These are phyloP conservation scores for Mycena metata DNA, from an alignment of 768 basidiomycete species.

Conservation along the genomic window DNA sequence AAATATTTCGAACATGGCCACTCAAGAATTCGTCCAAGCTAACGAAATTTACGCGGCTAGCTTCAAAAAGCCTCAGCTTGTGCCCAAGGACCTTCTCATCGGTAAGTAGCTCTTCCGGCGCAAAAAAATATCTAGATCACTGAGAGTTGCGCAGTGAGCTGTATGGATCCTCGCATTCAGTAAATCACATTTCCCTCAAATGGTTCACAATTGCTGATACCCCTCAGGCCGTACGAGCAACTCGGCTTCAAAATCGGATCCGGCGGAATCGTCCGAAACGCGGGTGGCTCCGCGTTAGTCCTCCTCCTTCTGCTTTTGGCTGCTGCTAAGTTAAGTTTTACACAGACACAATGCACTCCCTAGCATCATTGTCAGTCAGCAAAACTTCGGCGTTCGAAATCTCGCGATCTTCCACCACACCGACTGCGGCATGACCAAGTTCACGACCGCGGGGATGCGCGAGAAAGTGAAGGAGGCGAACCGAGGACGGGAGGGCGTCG, in stretches of 20 bases:
- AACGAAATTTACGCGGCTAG: conserved; percentile 57
- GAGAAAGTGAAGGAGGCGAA: conserved; percentile 51
- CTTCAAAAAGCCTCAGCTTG: conserved; percentile 56
- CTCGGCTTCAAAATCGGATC: conserved; percentile 65
- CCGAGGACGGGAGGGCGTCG: conserved; percentile 40
- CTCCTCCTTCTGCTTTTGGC: neutral
- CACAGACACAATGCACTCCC: conserved; percentile 62
- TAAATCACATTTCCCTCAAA: conserved; percentile 30
- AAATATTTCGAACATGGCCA: conserved; percentile 8
- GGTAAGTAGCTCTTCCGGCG: conserved; percentile 38
- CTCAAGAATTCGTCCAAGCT: conserved; percentile 14
- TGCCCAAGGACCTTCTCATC: conserved; percentile 52
- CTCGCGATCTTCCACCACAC: conserved; percentile 69
- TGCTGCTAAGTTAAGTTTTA: neutral
- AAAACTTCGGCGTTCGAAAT: conserved; percentile 60
- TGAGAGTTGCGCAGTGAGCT: conserved; percentile 52
- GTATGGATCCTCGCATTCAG: conserved; percentile 71
- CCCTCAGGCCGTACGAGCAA: conserved; percentile 55
- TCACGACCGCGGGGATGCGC: conserved; percentile 55
- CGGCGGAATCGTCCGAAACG: conserved; percentile 67
- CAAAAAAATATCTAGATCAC: neutral
- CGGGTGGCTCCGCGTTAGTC: conserved; percentile 62
- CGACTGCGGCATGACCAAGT: conserved; percentile 67
- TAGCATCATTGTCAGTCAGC: conserved; percentile 66
- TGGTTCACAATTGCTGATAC: no score